Evolutionary conservation across 148 eudicot species (phyloP), one percentile per base, ranked within the genome.

Genomic region (Fallopia convolvulus): DNA sequence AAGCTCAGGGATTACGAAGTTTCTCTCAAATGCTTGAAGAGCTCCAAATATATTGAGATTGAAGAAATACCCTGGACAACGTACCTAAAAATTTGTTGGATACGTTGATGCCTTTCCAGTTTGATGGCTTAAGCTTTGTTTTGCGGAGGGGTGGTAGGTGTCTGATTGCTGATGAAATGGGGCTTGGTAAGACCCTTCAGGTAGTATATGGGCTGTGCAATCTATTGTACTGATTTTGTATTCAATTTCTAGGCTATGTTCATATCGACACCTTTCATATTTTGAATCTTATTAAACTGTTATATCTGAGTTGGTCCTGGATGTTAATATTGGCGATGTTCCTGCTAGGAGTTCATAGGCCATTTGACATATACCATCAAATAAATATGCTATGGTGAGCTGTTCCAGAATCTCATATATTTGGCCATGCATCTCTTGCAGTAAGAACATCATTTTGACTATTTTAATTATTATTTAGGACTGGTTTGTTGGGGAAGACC

Each of bases 81-180:
- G 5, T 88, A 49, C 98, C 99, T 12, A 83, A 81, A 79, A 82
- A 81, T 32, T 83, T 96, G 72, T 78, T 89, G 58, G 81, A 85
- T 70, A 80, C 89, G 5, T 82, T 96, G 55, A 80, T 91, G 76
- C 98, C 98, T 30, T 96, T 92, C 83, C 99, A 96, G 85, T 82
- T 86, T 73, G 98, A 93, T 50, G 99, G 99, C 63, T 81, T 96
- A 12, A 86, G 84, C 58, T 96, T 88, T 83, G 99, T 92, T 55
- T 77, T 96, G 80, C 91, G 78, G 81, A 90, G 99, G 88, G 98
- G 98, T 81, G 98, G 98, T 70, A 89, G 92, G 47, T 96, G 99
- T 84, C 94, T 96, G 76, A 91, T 96, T 82, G 99, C 99, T 17
- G 99, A 96, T 88, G 99, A 96, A 87, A 96, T 96, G 99, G 99